Conservation (phyloP, 768 basidiomycete genomes). For the Suillus occidentalis region DNA sequence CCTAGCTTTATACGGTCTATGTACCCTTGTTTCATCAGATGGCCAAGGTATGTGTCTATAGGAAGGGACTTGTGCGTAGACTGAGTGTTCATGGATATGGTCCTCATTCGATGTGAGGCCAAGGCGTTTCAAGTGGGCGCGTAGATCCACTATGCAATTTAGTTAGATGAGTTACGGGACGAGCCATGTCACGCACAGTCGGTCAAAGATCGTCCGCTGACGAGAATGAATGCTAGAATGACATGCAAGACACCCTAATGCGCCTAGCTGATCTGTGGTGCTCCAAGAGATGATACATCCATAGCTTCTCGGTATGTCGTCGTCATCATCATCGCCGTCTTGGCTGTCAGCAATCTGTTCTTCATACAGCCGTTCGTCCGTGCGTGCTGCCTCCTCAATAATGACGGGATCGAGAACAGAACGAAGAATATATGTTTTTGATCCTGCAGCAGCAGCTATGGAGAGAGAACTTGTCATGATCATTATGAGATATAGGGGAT, state of each 20-base stretch:
- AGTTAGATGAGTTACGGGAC: neutral
- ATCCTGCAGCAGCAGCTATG: conserved; percentile 54
- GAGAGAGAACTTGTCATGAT: neutral
- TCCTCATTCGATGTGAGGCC: conserved; percentile 51
- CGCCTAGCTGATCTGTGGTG: conserved; percentile 60
- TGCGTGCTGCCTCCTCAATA: conserved; percentile 58
- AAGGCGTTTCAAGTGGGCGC: conserved; percentile 66
- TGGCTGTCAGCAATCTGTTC: conserved; percentile 53
- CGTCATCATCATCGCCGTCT: conserved; percentile 47
- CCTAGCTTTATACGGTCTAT: conserved; percentile 67
- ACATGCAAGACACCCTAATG: conserved; percentile 80
- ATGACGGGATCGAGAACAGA: conserved; percentile 64
- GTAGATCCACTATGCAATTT: conserved; percentile 61
- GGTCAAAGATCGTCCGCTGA: conserved; percentile 67
- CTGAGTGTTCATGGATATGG: conserved; percentile 52
- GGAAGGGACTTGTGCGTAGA: conserved; percentile 51
- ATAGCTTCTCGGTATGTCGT: conserved; percentile 50
- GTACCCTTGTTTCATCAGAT: conserved; percentile 70
- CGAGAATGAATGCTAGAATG: conserved; percentile 82
- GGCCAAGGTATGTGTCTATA: conserved; percentile 65
- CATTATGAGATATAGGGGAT: neutral
- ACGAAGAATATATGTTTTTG: conserved; percentile 83
- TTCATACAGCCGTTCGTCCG: conserved; percentile 44
- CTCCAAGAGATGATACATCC: conserved; percentile 80
- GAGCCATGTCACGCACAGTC: conserved; percentile 54